Evolutionary conservation across 352 stramenopile genomes (phyloP).

Genomic region (Pythium myriotylum): DNA sequence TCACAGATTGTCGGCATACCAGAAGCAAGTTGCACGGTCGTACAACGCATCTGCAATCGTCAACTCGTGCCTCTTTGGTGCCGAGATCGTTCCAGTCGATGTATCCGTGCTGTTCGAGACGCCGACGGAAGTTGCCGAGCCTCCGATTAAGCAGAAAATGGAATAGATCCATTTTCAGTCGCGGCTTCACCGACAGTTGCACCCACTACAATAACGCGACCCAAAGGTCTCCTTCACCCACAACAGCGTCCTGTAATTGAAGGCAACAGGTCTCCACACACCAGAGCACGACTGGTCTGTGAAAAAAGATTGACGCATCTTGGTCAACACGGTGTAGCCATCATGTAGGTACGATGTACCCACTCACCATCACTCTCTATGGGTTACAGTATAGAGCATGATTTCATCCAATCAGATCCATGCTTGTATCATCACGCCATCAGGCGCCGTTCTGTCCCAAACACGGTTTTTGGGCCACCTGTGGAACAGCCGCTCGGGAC

Average conservation of each 20-base stretch:
- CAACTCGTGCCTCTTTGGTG: conserved; percentile 27
- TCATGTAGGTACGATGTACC: neutral
- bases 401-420: neutral
- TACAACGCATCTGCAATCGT: conserved; percentile 20
- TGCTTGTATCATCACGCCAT: conserved; percentile 11
- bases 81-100: conserved; percentile 11
- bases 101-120: conserved; percentile 10
- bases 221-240: too few species aligned
- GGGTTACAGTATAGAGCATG: neutral
- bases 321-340: conserved; percentile 1
- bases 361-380: neutral
- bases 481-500: conserved; percentile 5
- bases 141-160: conserved; percentile 7
- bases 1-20: conserved; percentile 19
- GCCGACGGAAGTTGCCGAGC: neutral
- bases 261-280: too few species aligned
- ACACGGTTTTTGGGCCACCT: conserved; percentile 1
- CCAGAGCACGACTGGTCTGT: too few species aligned
- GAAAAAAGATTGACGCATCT: too few species aligned
- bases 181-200: too few species aligned
- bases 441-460: conserved; percentile 1
- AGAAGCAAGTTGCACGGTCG: conserved; percentile 4
- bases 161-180: conserved; percentile 6
- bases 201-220: too few species aligned
- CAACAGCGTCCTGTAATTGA: too few species aligned